Evolutionary conservation across 129 eudicot genomes (phyloP), one percentile per base, ranked within the genome.

Genomic region (Artemisia annua): DNA sequence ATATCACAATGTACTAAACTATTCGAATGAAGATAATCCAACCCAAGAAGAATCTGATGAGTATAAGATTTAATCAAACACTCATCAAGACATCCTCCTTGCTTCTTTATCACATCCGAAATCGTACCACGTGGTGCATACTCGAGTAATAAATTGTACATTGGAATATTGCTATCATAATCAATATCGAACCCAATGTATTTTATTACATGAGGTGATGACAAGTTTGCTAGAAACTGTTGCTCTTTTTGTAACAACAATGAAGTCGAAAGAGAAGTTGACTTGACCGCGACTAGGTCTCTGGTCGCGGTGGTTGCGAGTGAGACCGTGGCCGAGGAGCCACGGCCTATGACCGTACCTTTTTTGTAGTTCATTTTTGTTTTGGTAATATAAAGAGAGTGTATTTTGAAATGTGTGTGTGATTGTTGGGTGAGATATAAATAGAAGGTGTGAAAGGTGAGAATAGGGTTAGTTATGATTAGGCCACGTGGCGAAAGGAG

Each of bases 311-410:
- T 60, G 80, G 86, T 81, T 69, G 90, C 96, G 22, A 83, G 49
- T 20, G 88, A 91, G 55, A 91, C 92, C 12, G 77, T 78, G 78
- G 97, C 96, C 81, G 88, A 48, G 79, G 92, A 76, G 71, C 97
- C 96, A 0, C 84, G 87, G 66, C 96, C 96, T 71, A 91, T 65
- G 55, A 65, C 71, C 54, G 85, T 84, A 56, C 96, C 97, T 74
- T 83, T 86, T 17, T 55, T 86, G 86, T 86, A 91, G 13, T 81
- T 69, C 97, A 88, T 88, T 66, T 32, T 15, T 39, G n/a, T n/a
- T 39, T 39, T 39, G 44, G 1, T 5, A 5, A 39, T 39, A 39
- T 1, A 39, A 39, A 7, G 10, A 39, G 46, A 0, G 46, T 7
- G 46, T 39, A 7, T 16, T 74, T 44, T 60, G 17, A 8, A 30